Evolutionary conservation across 108 stramenopile species (phyloP).

Genomic region (Pseudonitzschia pungens): DNA sequence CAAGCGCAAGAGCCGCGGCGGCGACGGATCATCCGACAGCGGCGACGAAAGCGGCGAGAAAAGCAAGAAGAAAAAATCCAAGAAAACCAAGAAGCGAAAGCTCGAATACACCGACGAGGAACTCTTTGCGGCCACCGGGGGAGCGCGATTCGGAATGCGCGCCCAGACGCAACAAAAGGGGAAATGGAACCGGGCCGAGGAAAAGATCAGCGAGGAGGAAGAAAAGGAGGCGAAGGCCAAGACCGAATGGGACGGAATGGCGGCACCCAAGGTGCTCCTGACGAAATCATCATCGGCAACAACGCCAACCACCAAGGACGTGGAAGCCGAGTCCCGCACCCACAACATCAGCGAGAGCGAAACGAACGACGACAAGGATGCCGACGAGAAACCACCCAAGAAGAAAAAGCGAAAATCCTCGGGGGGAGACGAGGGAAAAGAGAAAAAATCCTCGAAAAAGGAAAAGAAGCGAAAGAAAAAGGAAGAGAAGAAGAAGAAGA

Average conservation of each 20-base stretch:
- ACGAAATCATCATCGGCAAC: slow-evolving; percentile 18
- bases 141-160: slow-evolving; percentile 84
- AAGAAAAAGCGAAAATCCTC: slow-evolving; percentile 27
- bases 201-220: slow-evolving; percentile 25
- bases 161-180: slow-evolving; percentile 69
- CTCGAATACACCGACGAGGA: slow-evolving; percentile 80
- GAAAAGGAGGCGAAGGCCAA: slow-evolving; percentile 49
- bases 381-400: background rate
- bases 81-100: slow-evolving; percentile 27
- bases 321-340: slow-evolving; percentile 7
- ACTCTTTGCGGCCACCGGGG: slow-evolving; percentile 88
- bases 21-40: slow-evolving; percentile 11
- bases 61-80: slow-evolving; percentile 25
- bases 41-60: slow-evolving; percentile 37
- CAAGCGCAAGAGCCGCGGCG: background rate
- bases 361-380: background rate
- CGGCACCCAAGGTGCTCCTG: slow-evolving; percentile 45
- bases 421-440: background rate
- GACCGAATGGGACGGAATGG: slow-evolving; percentile 79
- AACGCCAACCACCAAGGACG: background rate
- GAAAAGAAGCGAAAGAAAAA: slow-evolving; percentile 38
- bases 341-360: slow-evolving; percentile 7
- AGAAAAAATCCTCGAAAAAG: slow-evolving; percentile 32
- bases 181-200: slow-evolving; percentile 85
- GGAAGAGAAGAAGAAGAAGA: slow-evolving; percentile 40